A percentile compares a stretch with the other conserved stretches of the same genome.
phyloP scores from a whole-genome alignment of 331 rosid species.

The Quercus tomentella region DNA sequence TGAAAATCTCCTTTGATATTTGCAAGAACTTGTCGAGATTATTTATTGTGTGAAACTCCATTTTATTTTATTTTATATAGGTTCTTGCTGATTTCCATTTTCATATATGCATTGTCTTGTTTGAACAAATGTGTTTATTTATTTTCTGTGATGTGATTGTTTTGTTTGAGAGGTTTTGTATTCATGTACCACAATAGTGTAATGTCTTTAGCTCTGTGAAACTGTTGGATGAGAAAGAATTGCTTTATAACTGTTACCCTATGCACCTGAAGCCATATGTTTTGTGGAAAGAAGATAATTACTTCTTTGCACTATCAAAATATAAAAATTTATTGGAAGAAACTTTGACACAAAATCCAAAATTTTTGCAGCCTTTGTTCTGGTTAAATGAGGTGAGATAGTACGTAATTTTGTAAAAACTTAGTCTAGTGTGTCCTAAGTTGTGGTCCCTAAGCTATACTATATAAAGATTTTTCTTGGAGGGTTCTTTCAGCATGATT shows the following conservation, averaged over 20 bases:
- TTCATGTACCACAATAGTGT: slow-evolving; percentile 5
- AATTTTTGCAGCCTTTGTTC: slow-evolving; percentile 74
- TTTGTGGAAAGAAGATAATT: slow-evolving; percentile 88
- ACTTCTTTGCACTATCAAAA: slow-evolving; percentile 84
- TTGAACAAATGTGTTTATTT: too few species aligned
- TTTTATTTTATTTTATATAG: too few species aligned
- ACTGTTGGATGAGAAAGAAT: slow-evolving; percentile 81
- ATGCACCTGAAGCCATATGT: slow-evolving; percentile 86
- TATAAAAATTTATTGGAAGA: slow-evolving; percentile 75
- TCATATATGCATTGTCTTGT: too few species aligned
- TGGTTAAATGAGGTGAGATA: slow-evolving; percentile 77
- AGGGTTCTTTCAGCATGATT: neutral
- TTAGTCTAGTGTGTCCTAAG: neutral
- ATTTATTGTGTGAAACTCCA: neutral
- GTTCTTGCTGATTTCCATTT: too few species aligned
- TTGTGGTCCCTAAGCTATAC: neutral
- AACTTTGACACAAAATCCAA: slow-evolving; percentile 55
- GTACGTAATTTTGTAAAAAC: neutral
- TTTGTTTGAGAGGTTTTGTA: slow-evolving; percentile 2
- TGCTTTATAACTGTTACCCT: slow-evolving; percentile 77
- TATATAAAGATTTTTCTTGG: neutral
- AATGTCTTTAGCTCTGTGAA: slow-evolving; percentile 6
- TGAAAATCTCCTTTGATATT: neutral
- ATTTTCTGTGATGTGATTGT: too few species aligned
- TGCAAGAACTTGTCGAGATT: neutral